These are phyloP conservation scores for Leccinum pachyderme DNA, from an alignment of 1,284 basidiomycete species.

Conservation along the genomic window DNA sequence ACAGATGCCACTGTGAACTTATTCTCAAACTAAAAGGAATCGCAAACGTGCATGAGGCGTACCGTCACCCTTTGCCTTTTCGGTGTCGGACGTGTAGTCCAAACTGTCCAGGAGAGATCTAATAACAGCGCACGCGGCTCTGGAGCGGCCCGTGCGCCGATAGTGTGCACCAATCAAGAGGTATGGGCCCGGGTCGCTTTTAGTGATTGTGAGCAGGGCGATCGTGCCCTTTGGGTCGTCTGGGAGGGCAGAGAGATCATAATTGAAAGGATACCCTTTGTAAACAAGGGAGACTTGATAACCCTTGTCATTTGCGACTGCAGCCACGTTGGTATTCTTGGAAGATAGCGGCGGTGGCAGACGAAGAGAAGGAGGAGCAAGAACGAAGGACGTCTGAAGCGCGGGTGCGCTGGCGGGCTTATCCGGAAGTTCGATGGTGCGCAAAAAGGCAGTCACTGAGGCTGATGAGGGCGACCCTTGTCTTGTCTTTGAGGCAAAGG, in stretches of 20 bases:
- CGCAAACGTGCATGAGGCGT: conserved; percentile 14
- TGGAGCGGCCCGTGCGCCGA: conserved; percentile 33
- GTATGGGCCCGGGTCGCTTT: conserved; percentile 34
- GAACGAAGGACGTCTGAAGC: conserved; percentile 9
- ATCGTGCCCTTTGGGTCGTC: conserved; percentile 30
- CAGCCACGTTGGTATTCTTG: not conserved
- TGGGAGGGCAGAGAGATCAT: conserved; percentile 29
- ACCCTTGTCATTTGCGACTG: conserved; percentile 4
- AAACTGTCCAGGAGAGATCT: conserved; percentile 25
- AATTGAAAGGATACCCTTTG: conserved; percentile 29
- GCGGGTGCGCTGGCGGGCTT: conserved; percentile 12
- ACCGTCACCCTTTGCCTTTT: conserved; percentile 29
- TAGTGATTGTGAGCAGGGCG: conserved; percentile 24
- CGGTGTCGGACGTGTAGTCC: conserved; percentile 1
- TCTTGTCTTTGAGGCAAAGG: conserved; percentile 1
- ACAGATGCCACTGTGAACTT: conserved; percentile 11
- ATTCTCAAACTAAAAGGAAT: conserved; percentile 18
- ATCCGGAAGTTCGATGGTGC: conserved; percentile 25
- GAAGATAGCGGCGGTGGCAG: conserved; percentile 13
- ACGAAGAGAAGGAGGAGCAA: conserved; percentile 7
- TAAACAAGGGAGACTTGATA: conserved; percentile 25
- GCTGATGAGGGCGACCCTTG: conserved; percentile 13
- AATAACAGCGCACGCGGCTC: conserved; percentile 28
- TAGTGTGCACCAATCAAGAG: conserved; percentile 32
- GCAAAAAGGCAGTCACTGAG: conserved; percentile 25